Evolutionary conservation across 768 basidiomycete species (phyloP), one percentile per base, ranked within the genome.

Genomic region (Hygrophorus pudorinus): DNA sequence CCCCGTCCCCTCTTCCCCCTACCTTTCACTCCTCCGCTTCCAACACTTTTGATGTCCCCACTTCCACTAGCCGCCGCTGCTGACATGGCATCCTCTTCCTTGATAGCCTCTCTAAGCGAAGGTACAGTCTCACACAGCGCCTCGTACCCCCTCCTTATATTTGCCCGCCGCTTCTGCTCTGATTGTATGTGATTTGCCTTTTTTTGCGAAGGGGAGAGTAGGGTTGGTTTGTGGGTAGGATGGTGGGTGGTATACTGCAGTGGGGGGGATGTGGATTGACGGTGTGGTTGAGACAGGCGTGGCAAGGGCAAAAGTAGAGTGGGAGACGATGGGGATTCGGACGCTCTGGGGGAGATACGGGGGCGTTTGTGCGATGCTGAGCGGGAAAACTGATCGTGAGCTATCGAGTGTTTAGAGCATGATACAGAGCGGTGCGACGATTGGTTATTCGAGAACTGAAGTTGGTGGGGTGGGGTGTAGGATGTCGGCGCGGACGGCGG

Each of bases 131-230:
- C 81, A 55, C 90, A 92, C 0, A 96, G 70, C 5, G 83, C 79
- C 53, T 93, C 91, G 58, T 94, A 94, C 9, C 90, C 92, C 31
- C 80, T 66, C 9, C 89, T 73, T 41, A 96, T 94, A 54, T 91
- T 92, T 11, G 88, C 88, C 27, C 92, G 78, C 18, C 92, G 80
- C 61, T 93, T 93, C 66, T 94, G 90, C 65, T 96, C 92, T 2
- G 82, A 85, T 53, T 88, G 85, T 51, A 96, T 94, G 56, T 96
- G 91, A 54, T 93, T 93, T 32, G 84, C 84, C 58, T 92, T 88
- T 59, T 93, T 93, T 68, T 92, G 87, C 2, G 83, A 80, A 0
- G 85, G 77, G 1, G 83, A 81, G 18, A 93, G 72, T 18, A 91
- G 69, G 1, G 71, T 56, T 24, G 67, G 68, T 48, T 72, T 74